These are phyloP conservation scores for Pleurotus salmoneostramineus DNA, from an alignment of 768 basidiomycete species.

Conservation along the genomic window DNA sequence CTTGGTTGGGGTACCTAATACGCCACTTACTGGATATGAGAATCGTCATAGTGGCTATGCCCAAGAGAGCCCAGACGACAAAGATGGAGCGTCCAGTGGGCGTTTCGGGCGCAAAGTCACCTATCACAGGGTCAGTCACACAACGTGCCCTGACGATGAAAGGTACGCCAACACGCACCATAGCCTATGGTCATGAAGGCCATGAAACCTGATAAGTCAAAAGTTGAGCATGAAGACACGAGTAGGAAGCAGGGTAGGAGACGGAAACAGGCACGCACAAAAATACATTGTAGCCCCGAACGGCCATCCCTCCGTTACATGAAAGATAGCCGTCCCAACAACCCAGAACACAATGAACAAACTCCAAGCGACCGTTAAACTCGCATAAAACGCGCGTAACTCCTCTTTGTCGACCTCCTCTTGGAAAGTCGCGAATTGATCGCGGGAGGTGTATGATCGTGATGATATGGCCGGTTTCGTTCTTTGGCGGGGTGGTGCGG, in stretches of 20 bases:
- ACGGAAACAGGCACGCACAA: conserved; percentile 38
- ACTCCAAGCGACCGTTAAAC: conserved; percentile 51
- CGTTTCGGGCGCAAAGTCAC: conserved; percentile 59
- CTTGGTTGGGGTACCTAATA: background rate
- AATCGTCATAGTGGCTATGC: conserved; percentile 73
- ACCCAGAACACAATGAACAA: conserved; percentile 80
- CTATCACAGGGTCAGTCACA: conserved; percentile 19
- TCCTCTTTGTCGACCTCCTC: conserved; percentile 36
- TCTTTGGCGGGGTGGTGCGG: background rate
- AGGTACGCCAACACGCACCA: conserved; percentile 23
- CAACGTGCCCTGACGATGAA: background rate
- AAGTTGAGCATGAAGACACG: background rate
- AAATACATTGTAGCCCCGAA: conserved; percentile 69
- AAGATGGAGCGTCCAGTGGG: conserved; percentile 75
- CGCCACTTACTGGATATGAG: conserved; percentile 57
- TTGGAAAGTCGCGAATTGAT: conserved; percentile 28
- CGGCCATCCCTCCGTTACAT: conserved; percentile 63
- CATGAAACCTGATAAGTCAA: conserved; percentile 49
- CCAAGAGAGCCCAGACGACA: conserved; percentile 74
- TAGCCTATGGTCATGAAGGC: conserved; percentile 76
- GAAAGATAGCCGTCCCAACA: conserved; percentile 69
- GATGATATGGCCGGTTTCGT: background rate
- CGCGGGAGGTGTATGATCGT: background rate
- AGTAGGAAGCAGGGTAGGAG: background rate
- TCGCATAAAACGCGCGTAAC: conserved; percentile 49